phyloP scores from a whole-genome alignment of 345 rosid genomes.

The Bruguiera parviflora region DNA sequence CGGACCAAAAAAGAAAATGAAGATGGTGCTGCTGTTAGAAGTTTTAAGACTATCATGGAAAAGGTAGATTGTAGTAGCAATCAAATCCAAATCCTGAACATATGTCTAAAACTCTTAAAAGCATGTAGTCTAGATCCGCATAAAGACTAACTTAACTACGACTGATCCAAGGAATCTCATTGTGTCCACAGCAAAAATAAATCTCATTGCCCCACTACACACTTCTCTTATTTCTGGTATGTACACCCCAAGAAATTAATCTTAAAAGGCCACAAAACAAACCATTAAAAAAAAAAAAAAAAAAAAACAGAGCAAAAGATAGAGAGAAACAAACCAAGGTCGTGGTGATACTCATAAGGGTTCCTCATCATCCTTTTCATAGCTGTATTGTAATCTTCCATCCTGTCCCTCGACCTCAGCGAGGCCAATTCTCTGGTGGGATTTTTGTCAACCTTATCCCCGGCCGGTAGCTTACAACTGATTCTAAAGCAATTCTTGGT shows the following conservation, averaged over 20 bases:
- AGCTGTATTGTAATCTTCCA: conserved; percentile 72
- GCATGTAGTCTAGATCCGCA: conserved; percentile 19
- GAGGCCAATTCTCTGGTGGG: conserved; percentile 29
- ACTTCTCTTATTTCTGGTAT: too few relatives aligned
- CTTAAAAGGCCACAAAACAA: neutral
- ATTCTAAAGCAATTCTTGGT: conserved; percentile 26
- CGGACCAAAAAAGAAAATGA: too few relatives aligned
- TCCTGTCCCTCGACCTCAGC: conserved; percentile 40
- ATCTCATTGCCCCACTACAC: too few relatives aligned
- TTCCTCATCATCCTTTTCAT: conserved; percentile 90
- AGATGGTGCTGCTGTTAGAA: too few relatives aligned
- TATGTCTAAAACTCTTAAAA: neutral
- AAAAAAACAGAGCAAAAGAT: neutral
- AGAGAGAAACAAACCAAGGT: conserved; percentile 50
- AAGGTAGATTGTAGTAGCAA: neutral
- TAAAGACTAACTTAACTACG: conserved; percentile 1
- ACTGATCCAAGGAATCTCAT: neutral
- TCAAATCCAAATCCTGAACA: neutral
- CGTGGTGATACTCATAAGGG: conserved; percentile 93
- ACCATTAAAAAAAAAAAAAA: neutral
- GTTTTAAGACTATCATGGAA: too few relatives aligned
- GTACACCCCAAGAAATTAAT: neutral
- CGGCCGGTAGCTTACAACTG: conserved; percentile 40
- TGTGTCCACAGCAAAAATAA: neutral
- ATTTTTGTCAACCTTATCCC: conserved; percentile 32